Base-by-base conservation (phyloP, 202 grass and related monocot genomes). In the Setaria italica region DNA sequence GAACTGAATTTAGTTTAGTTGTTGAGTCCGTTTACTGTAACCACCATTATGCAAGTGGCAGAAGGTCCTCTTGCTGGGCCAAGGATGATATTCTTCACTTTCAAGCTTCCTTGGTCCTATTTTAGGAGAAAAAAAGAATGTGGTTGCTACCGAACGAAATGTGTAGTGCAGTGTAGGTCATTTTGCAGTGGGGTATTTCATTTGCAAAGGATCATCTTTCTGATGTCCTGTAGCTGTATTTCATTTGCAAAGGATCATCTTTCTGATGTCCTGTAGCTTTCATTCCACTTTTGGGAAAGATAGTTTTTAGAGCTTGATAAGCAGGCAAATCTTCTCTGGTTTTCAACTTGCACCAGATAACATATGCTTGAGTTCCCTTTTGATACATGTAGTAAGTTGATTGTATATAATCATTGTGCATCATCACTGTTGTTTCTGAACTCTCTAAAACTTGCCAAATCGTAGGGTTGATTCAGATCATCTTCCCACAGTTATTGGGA, bases 191-290 rank as follows among this genome's bases (percentile, higher is more conserved):
- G 75, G 76, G 63, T 72, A 86, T 89, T 80, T 75, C 71, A 70
- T 87, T 77, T 65, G 55, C 84, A 84, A 62, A 77, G 81, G 84
- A 84, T 68, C 84, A 62, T 84, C 70, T 84, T 89, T 81, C 68
- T 54, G 42, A 69, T 17, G 82, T 71, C 25, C 29, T 79, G 73
- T 80, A 86, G 48, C 53, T 83, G 63, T 72, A 86, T 89, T 80
- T 75, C 71, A 70, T 87, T 77, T 65, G 55, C 84, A 84, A 62
- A 77, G 81, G 84, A 84, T 68, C 84, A 62, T 84, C 70, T 84
- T 89, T 81, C 68, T 54, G 42, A 69, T 16, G 82, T 71, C 25
- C 29, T 79, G 73, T 80, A 86, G 48, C 53, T 83, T 79, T 79
- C 83, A 70, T 49, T 41, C 50, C 56, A 43, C 70, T 63, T 80